Conservation (phyloP, 441 rosid species). For the Brassica hybrid region DNA sequence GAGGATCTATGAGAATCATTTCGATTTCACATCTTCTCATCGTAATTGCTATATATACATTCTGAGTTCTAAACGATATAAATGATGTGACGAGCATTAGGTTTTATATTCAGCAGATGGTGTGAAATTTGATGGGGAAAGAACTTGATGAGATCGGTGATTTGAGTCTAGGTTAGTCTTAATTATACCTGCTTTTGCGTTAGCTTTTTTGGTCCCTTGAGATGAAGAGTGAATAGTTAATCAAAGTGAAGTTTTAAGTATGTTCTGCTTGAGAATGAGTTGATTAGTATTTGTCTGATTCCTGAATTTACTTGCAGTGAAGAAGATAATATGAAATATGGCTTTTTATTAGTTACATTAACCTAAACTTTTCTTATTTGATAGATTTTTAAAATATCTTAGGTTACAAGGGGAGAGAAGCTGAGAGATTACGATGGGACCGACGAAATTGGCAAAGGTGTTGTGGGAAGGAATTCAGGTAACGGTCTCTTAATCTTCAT, state of each 20-base stretch:
- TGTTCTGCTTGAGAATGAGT: not conserved
- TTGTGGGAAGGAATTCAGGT: not conserved
- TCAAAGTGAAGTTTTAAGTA: not conserved
- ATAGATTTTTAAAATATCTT: not conserved
- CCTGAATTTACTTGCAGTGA: not conserved
- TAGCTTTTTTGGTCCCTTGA: not conserved
- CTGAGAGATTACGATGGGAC: not conserved
- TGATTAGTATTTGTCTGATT: not conserved
- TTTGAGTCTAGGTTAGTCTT: constrained; percentile 66
- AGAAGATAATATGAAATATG: not conserved
- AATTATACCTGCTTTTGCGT: not conserved
- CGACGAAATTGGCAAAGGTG: not conserved
- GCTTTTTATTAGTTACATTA: not conserved
- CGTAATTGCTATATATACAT: too few species aligned
- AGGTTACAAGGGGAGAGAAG: not conserved
- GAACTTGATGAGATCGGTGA: constrained; percentile 74
- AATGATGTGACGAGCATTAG: not conserved
- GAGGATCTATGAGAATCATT: too few species aligned
- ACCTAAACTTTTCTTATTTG: not conserved
- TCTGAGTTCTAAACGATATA: not conserved
- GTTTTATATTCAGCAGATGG: constrained; percentile 37
- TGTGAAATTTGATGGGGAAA: constrained; percentile 58
- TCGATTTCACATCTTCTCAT: too few species aligned
- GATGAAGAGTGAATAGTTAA: not conserved
- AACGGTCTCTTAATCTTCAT: too few species aligned